Evolutionary conservation across 768 basidiomycete genomes (phyloP), one percentile per base, ranked within the genome.

Genomic region (Cyclocybe aegerita): DNA sequence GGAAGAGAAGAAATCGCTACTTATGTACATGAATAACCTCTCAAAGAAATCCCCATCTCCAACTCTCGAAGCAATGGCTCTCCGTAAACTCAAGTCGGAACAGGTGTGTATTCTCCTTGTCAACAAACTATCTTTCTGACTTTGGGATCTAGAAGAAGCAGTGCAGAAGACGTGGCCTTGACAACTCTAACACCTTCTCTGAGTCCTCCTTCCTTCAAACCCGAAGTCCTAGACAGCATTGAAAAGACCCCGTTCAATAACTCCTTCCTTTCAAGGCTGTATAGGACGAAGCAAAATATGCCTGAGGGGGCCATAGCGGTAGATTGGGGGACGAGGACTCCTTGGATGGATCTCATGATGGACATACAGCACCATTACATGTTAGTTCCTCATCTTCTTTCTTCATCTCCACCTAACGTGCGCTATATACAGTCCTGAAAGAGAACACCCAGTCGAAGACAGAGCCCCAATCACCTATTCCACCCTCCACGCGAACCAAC

Each of bases 261-360:
- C 51, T 90, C 88, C 0, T 90, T 92, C 54, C 65, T 83, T 34
- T 81, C 84, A 42, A 82, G 90, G 10, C 60, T 90, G 9, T 71
- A 76, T 43, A 85, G 85, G 15, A 65, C 65, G 38, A 67, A 54
- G 43, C 56, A 61, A 36, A 48, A 55, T 10, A 58, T 58, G 9
- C 66, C 70, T 32, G 59, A 68, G 9, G 70, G 67, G 4, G 60
- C 78, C 29, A 73, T 90, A 36, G 75, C 81, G 9, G 70, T 83
- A 17, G 88, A 91, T 64, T 91, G 87, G 88, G 83, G 87, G 62
- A 82, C 79, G 3, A 70, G 69, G 34, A 67, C 88, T 3, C 82
- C 86, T 0, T 92, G 90, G 90, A 84, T 85, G 76, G 67, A 75
- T 35, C 76, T 93, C 39, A 86, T 91, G 86, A 63, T 66, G 31